A percentile compares a stretch with the other conserved stretches of the same genome.
These are phyloP conservation scores for Lentinula novae-zelandiae DNA, from an alignment of 1,284 basidiomycete species.

Conservation along the genomic window DNA sequence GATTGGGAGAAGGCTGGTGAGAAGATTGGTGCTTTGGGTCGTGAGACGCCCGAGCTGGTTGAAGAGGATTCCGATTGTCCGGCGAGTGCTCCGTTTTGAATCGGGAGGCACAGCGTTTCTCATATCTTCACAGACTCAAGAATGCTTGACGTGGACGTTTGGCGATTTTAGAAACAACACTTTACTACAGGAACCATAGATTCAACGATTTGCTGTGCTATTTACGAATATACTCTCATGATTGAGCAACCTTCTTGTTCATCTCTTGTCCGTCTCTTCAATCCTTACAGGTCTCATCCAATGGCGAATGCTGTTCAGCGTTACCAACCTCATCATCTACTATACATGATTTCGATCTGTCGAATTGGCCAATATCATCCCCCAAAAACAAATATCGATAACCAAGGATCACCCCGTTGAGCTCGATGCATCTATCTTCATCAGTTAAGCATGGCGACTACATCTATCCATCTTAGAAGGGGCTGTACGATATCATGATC, in stretches of 20 bases:
- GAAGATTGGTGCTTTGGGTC: conserved; percentile 26
- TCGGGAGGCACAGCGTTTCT: neutral
- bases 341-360: too few species aligned
- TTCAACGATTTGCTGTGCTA: neutral
- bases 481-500: neutral
- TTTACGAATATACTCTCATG: neutral
- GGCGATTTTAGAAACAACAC: conserved; percentile 2
- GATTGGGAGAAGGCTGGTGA: conserved; percentile 50
- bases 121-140: conserved; percentile 1
- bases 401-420: too few species aligned
- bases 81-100: conserved; percentile 17
- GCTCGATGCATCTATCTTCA: too few species aligned
- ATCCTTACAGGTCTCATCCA: too few species aligned
- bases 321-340: too few species aligned
- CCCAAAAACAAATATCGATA: too few species aligned
- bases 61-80: conserved; percentile 33
- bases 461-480: too few species aligned
- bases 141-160: conserved; percentile 13
- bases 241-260: neutral
- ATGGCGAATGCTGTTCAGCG: too few species aligned
- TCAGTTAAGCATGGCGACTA: too few species aligned
- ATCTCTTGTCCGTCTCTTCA: neutral
- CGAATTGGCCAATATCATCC: too few species aligned
- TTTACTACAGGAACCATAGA: neutral
- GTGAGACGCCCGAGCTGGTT: conserved; percentile 31